phyloP scores from a whole-genome alignment of 306 rosid species.

The Benincasa hispida region DNA sequence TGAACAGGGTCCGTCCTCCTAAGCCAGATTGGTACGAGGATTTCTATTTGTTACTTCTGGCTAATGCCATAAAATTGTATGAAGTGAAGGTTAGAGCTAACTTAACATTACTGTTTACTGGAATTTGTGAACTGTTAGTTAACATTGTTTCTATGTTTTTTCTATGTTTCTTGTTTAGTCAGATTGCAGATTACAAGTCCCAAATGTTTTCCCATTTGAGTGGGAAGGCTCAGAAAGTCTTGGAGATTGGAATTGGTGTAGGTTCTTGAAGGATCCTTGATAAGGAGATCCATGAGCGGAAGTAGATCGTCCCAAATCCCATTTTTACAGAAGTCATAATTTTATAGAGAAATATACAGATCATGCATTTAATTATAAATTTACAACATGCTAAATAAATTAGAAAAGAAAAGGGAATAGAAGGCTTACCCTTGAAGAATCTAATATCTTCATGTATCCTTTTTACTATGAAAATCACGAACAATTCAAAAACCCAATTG shows the following conservation, averaged over 20 bases:
- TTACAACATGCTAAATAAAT: no score
- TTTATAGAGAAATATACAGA: no score
- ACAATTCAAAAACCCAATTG: no score
- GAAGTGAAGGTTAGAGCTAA: slow-evolving; percentile 50
- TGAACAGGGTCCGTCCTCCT: slow-evolving; percentile 53
- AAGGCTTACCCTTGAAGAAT: no score
- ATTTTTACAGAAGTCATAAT: no score
- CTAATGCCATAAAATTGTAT: slow-evolving; percentile 27
- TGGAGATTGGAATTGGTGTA: slow-evolving; percentile 83
- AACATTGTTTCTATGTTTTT: not conserved
- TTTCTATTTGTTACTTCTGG: slow-evolving; percentile 44
- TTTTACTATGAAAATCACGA: no score
- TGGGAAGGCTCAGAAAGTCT: slow-evolving; percentile 52
- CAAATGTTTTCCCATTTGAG: slow-evolving; percentile 42
- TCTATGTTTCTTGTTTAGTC: slow-evolving; percentile 8
- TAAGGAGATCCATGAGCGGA: no score
- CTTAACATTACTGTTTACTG: not conserved
- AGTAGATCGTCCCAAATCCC: no score
- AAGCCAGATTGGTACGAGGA: slow-evolving; percentile 82
- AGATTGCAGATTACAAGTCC: slow-evolving; percentile 73
- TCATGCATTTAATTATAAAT: no score
- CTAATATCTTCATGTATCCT: no score
- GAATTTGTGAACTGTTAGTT: not conserved
- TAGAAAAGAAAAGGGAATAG: no score
- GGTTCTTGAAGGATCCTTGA: no score